Evolutionary conservation across 1,139 yeast genomes (phyloP).

Genomic region (Geotrichum phurueaensis): DNA sequence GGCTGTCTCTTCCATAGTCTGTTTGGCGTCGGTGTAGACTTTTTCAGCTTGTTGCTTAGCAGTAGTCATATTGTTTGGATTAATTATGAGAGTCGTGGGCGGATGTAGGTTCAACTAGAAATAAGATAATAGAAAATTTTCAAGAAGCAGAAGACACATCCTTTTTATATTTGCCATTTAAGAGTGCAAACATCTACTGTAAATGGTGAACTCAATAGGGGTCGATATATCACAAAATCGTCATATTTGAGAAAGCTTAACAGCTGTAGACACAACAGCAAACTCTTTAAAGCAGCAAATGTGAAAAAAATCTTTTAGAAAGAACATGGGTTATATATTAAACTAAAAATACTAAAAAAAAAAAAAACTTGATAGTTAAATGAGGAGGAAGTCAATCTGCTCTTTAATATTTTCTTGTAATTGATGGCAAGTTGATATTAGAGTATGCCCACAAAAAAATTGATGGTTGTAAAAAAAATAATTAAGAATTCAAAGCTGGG

Average conservation of each 20-base stretch:
- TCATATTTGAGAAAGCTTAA: background rate
- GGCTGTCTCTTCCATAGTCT: background rate
- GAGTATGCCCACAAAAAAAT: background rate
- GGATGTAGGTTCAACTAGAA: background rate
- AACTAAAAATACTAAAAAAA: background rate
- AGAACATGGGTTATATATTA: background rate
- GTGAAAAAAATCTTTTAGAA: background rate
- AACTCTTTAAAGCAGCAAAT: background rate
- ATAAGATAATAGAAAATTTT: background rate
- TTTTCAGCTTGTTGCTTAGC: background rate
- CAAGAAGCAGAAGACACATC: background rate
- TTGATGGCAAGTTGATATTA: too few relatives aligned
- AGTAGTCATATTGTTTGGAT: background rate
- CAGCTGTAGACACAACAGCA: background rate
- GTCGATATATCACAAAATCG: background rate
- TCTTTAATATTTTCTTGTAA: background rate
- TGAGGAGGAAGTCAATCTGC: background rate
- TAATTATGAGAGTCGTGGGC: background rate
- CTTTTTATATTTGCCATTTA: background rate
- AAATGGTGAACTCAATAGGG: background rate
- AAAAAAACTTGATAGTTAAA: background rate
- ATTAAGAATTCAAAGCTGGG: background rate
- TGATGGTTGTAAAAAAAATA: too few relatives aligned
- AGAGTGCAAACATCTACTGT: background rate
- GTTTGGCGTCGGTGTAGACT: background rate